These are phyloP conservation scores for Pleurotus sapidus DNA, from an alignment of 768 basidiomycete species.

Conservation along the genomic window DNA sequence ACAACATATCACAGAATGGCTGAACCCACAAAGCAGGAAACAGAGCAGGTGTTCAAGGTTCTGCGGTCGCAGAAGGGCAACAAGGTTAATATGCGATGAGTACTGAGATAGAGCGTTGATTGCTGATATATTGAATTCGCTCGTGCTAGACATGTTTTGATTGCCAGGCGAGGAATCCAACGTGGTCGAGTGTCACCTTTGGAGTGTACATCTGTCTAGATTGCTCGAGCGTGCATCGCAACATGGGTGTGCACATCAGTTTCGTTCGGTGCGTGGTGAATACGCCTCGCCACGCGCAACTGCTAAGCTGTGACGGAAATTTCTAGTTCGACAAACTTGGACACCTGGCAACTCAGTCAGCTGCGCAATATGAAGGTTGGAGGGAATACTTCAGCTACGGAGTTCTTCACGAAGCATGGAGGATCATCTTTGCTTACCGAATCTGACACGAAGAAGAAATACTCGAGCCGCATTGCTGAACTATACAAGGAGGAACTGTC, in stretches of 20 bases:
- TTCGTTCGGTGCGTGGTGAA: conserved; percentile 76
- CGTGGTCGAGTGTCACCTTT: conserved; percentile 96
- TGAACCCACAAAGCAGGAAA: conserved; percentile 83
- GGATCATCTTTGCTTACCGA: conserved; percentile 67
- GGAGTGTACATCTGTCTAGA: conserved; percentile 98
- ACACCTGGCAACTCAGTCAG: conserved; percentile 89
- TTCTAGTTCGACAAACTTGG: conserved; percentile 89
- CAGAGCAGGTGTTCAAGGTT: conserved; percentile 81
- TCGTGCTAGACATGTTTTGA: conserved; percentile 80
- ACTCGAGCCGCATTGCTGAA: conserved; percentile 78
- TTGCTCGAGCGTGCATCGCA: conserved; percentile 92
- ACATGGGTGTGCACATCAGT: conserved; percentile 97
- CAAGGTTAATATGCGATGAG: conserved; percentile 47
- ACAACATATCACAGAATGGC: conserved; percentile 39
- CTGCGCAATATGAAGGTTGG: conserved; percentile 96
- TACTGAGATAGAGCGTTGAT: not conserved
- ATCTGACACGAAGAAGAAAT: conserved; percentile 85
- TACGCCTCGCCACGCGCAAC: not conserved
- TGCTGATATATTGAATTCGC: conserved; percentile 5
- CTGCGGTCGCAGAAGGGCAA: conserved; percentile 86
- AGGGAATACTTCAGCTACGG: conserved; percentile 82
- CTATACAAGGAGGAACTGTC: conserved; percentile 92
- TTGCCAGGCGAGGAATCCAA: conserved; percentile 93
- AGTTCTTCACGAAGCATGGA: conserved; percentile 90
- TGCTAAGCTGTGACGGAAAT: conserved; percentile 9